Evolutionary conservation across 768 basidiomycete species (phyloP).

Genomic region (Russula lepida): DNA sequence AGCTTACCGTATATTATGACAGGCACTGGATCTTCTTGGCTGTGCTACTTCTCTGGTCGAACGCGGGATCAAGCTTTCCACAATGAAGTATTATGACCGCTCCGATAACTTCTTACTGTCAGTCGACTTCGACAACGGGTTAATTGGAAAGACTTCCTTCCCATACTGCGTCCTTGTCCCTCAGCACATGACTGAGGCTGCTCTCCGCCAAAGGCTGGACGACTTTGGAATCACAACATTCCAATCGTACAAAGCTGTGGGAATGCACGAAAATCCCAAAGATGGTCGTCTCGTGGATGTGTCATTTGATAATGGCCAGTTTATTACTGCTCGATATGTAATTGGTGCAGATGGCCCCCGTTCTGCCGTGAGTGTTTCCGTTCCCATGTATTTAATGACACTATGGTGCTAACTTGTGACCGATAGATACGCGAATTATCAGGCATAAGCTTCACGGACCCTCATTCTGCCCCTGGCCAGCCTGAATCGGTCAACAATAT

Average conservation of each 20-base stretch:
- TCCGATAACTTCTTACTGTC: slow-evolving; percentile 23
- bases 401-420: not conserved
- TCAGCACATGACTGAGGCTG: slow-evolving; percentile 37
- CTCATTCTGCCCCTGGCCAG: slow-evolving; percentile 24
- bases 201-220: slow-evolving; percentile 31
- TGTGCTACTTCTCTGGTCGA: slow-evolving; percentile 34
- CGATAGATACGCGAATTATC: slow-evolving; percentile 36
- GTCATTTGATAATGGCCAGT: slow-evolving; percentile 39
- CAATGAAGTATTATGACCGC: slow-evolving; percentile 28
- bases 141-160: slow-evolving; percentile 36
- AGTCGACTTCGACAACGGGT: slow-evolving; percentile 29
- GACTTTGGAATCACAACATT: slow-evolving; percentile 29
- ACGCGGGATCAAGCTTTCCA: slow-evolving; percentile 29
- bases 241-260: slow-evolving; percentile 34
- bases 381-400: too few species aligned
- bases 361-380: slow-evolving; percentile 34
- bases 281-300: slow-evolving; percentile 31
- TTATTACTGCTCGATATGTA: slow-evolving; percentile 38
- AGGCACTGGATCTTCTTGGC: slow-evolving; percentile 41
- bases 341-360: slow-evolving; percentile 45
- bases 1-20: too few species aligned
- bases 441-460: slow-evolving; percentile 39
- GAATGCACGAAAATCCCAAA: slow-evolving; percentile 28
- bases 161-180: slow-evolving; percentile 37
- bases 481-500: slow-evolving; percentile 26